Base-by-base conservation (phyloP, 768 basidiomycete species). In the Xerocomellus dryophilus region DNA sequence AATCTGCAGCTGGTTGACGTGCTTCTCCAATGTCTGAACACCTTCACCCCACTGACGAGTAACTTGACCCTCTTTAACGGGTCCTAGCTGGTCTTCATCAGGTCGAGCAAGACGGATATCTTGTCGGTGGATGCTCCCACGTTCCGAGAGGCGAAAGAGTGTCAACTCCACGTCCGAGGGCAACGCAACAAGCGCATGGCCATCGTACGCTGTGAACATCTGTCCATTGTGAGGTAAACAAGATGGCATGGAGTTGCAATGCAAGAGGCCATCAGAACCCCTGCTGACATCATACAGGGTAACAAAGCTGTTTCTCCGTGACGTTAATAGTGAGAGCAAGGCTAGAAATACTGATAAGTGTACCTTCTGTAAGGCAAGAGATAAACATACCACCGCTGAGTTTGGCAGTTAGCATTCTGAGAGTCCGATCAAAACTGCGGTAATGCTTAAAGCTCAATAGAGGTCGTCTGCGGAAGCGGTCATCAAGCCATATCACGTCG, bases 401-500 rank as follows among this genome's bases (percentile, higher is more conserved):
- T 14, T 61, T 63, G 3, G 80, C 55, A 7, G 79, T 81, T 5
- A 70, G 61, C 0, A 73, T 65, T 42, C 71, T 68, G 17, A 91
- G 75, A 4, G 80, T 81, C 18, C 81, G 77, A 64, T 92, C 89
- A 44, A 71, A 77, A 35, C 77, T 73, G 18, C 88, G 76, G 44
- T 76, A 71, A 66, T 93, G 90, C 50, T 77, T 80, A 59, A 79
- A 79, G 4, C 78, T 80, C 9, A 92, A 59, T 4, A 91, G 62
- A 7, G 88, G 86, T 54, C 72, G 81, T 21, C 65, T 65, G n/a
- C 77, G 69, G 60, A 76, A 79, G 31, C 89, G 79, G 27, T 75
- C 71, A 62, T 93, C 90, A 27, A 91, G 65, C 89, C 90, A 92
- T 14, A 85, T 58, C 15, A 91, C 60, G 42, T 85, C 76, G 1